phyloP scores from a whole-genome alignment of 1,139 yeast species.

The Suhomyces panamericanus region DNA sequence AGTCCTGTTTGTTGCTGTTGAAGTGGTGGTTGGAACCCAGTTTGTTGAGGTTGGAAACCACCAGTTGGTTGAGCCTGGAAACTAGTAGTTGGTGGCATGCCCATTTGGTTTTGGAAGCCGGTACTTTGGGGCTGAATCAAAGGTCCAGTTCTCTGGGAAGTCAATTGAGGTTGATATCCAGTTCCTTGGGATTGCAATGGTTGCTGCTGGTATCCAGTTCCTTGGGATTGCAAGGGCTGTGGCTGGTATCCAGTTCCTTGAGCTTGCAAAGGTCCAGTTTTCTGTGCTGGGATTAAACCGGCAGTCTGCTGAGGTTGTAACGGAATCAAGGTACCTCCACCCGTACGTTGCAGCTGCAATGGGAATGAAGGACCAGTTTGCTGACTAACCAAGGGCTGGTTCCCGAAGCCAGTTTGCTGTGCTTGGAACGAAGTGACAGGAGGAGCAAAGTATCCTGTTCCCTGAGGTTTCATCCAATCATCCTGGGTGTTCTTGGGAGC shows the following conservation, averaged over 20 bases:
- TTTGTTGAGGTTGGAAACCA: conserved; percentile 27
- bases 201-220: conserved; percentile 17
- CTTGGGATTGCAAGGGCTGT: conserved; percentile 16
- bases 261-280: conserved; percentile 28
- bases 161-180: conserved; percentile 36
- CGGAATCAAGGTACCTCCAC: conserved; percentile 46
- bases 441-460: conserved; percentile 23
- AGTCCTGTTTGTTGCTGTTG: conserved; percentile 47
- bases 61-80: conserved; percentile 14
- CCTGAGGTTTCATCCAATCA: conserved; percentile 35
- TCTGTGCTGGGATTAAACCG: conserved; percentile 46
- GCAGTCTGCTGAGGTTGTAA: conserved; percentile 52
- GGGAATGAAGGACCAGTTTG: conserved; percentile 24
- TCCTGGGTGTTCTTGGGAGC: conserved; percentile 28
- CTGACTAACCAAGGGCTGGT: conserved; percentile 15
- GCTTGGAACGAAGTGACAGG: conserved; percentile 30
- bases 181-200: conserved; percentile 32
- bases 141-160: conserved; percentile 35
- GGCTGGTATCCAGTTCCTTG: conserved; percentile 23
- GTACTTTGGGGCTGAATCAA: conserved; percentile 28
- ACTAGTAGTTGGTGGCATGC: conserved; percentile 14
- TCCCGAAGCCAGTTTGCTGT: conserved; percentile 41
- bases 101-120: conserved; percentile 27
- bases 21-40: conserved; percentile 38
- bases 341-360: conserved; percentile 42